Evolutionary conservation across 441 rosid species (phyloP), one percentile per base, ranked within the genome.

Genomic region (Populus hybrid): DNA sequence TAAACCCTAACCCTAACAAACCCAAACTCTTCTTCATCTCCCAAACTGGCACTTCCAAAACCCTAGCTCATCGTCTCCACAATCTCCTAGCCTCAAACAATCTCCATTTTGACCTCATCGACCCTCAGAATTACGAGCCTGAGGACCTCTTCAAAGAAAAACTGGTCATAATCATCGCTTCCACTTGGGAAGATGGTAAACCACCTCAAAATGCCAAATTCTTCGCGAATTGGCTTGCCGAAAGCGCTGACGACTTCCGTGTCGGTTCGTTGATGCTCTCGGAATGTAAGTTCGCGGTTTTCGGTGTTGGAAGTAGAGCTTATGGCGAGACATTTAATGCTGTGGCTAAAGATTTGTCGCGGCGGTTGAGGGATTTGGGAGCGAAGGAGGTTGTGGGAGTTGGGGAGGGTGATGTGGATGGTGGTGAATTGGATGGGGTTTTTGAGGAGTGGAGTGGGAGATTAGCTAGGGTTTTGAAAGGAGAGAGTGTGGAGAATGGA

Each of bases 221-320:
- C 81, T 90, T 94, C 32, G 85, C 86, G 42, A 82, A 88, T 80
- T 94, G 97, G 95, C 85, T 94, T 2, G 82, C 86, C 0, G 98
- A 96, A 87, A 90, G 93, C 81, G 95, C 97, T 1, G 89, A 90
- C 24, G 98, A 96, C 82, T 96, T 95, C 76, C 86, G 98, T 73
- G 97, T 91, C 11, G 95, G 97, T 1, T 90, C 92, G 36, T 80
- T 91, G 84, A 75, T 93, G 69, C 93, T 92, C 28, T 84, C 93
- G 16, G 77, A 78, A 9, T 94, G 97, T 81, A 87, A 75, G 73
- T 90, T 94, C 67, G 89, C 90, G 1, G 95, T 95, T 18, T 92
- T 94, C 82, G 97, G 97, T 5, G 89, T 94, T 30, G 98, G 98
- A 28, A 92, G 98, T 74, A 73, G 89, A 32, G 88, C 86, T 1